Evolutionary conservation across 108 stramenopile species (phyloP).

Genomic region (Cyclotella atomus): DNA sequence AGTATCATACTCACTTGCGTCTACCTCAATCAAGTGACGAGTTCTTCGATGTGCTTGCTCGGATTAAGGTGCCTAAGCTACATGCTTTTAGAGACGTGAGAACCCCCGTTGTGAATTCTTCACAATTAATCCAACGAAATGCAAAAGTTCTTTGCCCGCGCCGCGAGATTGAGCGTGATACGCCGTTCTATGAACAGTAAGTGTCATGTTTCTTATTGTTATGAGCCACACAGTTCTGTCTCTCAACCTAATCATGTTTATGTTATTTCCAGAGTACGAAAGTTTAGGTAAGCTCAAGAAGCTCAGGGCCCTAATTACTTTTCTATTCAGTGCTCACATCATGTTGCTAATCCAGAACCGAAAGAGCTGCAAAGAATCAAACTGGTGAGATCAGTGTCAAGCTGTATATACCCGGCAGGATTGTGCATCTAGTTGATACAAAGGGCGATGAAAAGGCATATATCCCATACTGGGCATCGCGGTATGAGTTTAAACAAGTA

Average conservation of each 20-base stretch:
- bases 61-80: conserved; percentile 44
- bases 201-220: not conserved
- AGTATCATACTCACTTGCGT: not conserved
- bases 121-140: conserved; percentile 36
- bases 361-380: conserved; percentile 42
- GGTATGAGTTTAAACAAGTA: conserved; percentile 55
- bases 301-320: no score
- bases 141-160: conserved; percentile 37
- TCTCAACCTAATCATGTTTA: not conserved
- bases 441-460: conserved; percentile 43
- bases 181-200: conserved; percentile 39
- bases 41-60: conserved; percentile 48
- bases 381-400: conserved; percentile 30
- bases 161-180: conserved; percentile 35
- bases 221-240: not conserved
- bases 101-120: conserved; percentile 20
- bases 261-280: conserved; percentile 21
- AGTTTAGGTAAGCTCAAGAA: conserved; percentile 24
- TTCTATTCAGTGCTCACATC: no score
- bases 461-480: conserved; percentile 50
- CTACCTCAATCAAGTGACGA: conserved; percentile 48
- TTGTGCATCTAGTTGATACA: conserved; percentile 51
- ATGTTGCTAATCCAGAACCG: conserved; percentile 10
- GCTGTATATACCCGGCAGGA: conserved; percentile 45
- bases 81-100: conserved; percentile 38